phyloP scores from a whole-genome alignment of 495 filamentous ascomycete species.

The Hyaloscypha bicolor region DNA sequence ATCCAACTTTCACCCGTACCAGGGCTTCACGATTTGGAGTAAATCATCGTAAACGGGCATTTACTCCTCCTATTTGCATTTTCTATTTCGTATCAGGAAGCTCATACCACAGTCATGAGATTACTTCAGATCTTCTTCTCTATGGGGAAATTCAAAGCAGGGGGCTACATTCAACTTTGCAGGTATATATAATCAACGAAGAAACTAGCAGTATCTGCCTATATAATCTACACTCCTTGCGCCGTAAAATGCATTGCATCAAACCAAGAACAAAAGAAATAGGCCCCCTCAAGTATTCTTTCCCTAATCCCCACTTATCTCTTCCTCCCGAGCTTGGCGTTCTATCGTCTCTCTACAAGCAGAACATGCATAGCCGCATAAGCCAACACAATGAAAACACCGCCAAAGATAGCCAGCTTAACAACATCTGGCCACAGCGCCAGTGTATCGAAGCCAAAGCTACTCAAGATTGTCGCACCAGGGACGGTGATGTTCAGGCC shows the following conservation, averaged over 20 bases:
- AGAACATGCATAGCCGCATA: constrained; percentile 93
- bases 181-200: too few species aligned
- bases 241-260: not conserved
- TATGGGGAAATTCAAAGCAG: too few species aligned
- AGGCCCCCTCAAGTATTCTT: not conserved
- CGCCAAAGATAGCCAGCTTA: constrained; percentile 80
- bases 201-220: not conserved
- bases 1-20: too few species aligned
- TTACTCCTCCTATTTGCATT: too few species aligned
- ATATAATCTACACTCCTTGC: not conserved
- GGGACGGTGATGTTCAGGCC: constrained; percentile 96
- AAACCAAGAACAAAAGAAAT: not conserved
- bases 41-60: too few species aligned
- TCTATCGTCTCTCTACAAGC: constrained; percentile 79
- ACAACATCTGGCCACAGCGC: constrained; percentile 86
- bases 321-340: not conserved
- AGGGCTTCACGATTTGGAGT: too few species aligned
- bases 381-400: constrained; percentile 81
- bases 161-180: too few species aligned
- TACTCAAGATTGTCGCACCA: constrained; percentile 88
- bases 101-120: too few species aligned
- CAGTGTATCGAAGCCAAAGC: constrained; percentile 85
- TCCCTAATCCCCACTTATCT: not conserved
- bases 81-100: too few species aligned
- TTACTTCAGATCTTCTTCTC: too few species aligned